These are phyloP conservation scores for Carnegiea gigantea DNA, from an alignment of 179 eudicot species.

Conservation along the genomic window DNA sequence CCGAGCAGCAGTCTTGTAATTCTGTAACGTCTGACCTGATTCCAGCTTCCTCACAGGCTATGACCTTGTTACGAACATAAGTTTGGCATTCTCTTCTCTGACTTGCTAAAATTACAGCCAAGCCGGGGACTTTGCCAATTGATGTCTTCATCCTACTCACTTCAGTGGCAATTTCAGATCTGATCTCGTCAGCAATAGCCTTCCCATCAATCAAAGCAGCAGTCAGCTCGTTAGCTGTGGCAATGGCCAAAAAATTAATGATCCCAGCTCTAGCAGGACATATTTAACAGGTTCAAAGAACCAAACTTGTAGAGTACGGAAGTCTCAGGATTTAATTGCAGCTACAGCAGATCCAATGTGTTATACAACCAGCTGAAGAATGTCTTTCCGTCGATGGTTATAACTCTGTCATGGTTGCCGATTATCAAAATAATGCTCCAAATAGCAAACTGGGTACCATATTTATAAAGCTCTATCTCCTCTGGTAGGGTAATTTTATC, in stretches of 20 bases:
- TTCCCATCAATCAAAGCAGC: conserved; percentile 79
- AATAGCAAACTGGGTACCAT: not conserved
- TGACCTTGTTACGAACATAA: conserved; percentile 73
- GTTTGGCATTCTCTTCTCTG: conserved; percentile 65
- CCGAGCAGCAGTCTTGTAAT: conserved; percentile 57
- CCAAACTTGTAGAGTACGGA: not conserved
- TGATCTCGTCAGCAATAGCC: conserved; percentile 65
- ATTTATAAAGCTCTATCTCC: not conserved
- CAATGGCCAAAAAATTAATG: conserved; percentile 19
- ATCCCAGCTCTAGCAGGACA: not conserved
- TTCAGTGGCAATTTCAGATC: conserved; percentile 55
- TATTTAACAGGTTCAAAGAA: not conserved
- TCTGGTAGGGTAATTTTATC: not conserved
- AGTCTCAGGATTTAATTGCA: too few relatives aligned
- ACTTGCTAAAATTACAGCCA: conserved; percentile 83
- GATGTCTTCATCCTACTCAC: conserved; percentile 63
- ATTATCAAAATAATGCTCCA: not conserved
- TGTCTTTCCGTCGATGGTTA: not conserved
- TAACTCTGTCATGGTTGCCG: not conserved
- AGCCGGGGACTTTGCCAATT: conserved; percentile 66
- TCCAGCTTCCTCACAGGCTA: conserved; percentile 79
- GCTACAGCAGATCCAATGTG: not conserved
- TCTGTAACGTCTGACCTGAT: conserved; percentile 47
- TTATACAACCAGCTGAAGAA: not conserved
- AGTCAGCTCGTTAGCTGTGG: conserved; percentile 42